Evolutionary conservation across 129 eudicot species (phyloP), one percentile per base, ranked within the genome.

Genomic region (Tagetes erecta): DNA sequence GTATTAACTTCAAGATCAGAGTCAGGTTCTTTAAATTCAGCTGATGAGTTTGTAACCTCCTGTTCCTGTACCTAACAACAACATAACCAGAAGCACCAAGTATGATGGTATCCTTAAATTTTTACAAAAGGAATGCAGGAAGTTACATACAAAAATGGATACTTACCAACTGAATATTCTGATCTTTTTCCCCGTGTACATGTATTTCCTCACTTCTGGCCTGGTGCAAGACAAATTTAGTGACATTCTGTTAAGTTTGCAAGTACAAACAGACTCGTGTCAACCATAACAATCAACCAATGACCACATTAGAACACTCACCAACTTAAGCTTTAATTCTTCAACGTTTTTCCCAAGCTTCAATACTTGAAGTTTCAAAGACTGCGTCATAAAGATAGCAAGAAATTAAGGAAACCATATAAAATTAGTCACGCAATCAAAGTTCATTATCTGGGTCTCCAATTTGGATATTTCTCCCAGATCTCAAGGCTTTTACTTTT

Each of bases 351-450:
- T 79, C 73, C 76, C 76, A 69, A 90, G 97, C 88, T 90, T 88
- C 78, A 94, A 80, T 65, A 94, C 96, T 53, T 90, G 88, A 70
- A 94, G 88, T 80, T 90, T 94, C 85, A 94, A 81, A 39, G 98
- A 94, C 98, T 93, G 97, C 91, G 82, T 65, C 72, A 83, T 27
- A 70, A 38, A 77, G 50, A 71, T 71, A 75, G 76, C 60, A 60
- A 40, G 30, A 47, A 62, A 63, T 58, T 8, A 74, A 33, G 31
- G 20, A 73, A 71, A 77, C 10, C 51, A 39, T 41, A 58, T 45
- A 41, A 45, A 34, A 50, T 11, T 3, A 11, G 13, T 6, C 10
- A 9, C 2, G 45, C 45, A 62, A 12, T 13, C 27, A 35, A 62
- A 62, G 36, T 37, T 45, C 8, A 35, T 37, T 39, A 57, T 2